Conservation (phyloP, 345 rosid species). For the Ailanthus altissimus region DNA sequence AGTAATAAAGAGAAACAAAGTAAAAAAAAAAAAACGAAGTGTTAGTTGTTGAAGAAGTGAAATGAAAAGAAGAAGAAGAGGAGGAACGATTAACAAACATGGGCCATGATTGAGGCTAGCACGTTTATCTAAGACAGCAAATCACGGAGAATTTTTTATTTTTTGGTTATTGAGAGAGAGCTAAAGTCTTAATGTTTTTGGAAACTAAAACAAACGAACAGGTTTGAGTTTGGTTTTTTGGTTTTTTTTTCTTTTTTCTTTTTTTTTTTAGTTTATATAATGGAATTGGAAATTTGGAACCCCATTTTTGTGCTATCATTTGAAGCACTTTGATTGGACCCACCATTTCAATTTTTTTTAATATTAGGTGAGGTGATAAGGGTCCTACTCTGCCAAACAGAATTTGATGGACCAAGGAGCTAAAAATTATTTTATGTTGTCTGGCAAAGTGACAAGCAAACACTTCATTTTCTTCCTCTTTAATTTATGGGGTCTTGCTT, state of each 20-base stretch:
- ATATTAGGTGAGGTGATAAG: no score
- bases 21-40: not conserved
- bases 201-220: not conserved
- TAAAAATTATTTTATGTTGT: no score
- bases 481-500: no score
- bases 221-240: no score
- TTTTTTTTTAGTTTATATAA: no score
- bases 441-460: no score
- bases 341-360: not conserved
- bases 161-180: not conserved
- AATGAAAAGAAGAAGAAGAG: not conserved
- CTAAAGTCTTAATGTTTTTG: not conserved
- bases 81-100: not conserved
- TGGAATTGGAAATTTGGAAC: no score
- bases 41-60: not conserved
- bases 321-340: not conserved
- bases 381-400: no score
- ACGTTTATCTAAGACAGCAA: conserved; percentile 22
- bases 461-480: no score
- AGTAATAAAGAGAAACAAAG: not conserved
- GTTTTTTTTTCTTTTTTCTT: no score
- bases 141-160: not conserved
- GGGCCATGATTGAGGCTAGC: conserved; percentile 19
- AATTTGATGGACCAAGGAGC: no score
- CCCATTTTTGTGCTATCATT: not conserved